These are phyloP conservation scores for Claviceps pazoutovae DNA, from an alignment of 2,329 filamentous ascomycete species.

Conservation along the genomic window DNA sequence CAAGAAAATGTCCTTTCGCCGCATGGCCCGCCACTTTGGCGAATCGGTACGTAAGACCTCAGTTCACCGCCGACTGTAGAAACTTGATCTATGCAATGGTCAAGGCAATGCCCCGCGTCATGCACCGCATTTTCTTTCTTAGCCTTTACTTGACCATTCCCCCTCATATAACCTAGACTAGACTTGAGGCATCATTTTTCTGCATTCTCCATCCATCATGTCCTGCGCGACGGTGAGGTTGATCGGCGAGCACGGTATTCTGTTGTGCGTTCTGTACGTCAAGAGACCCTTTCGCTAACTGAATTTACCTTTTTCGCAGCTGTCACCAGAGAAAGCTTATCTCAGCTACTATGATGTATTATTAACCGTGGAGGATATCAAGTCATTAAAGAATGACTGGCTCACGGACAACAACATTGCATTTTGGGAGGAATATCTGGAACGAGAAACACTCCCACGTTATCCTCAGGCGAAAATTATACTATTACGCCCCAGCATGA, in stretches of 20 bases:
- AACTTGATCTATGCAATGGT: not conserved
- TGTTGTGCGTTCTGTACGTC: not conserved
- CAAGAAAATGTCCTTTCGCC: slow-evolving; percentile 22
- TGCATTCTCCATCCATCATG: too few species aligned
- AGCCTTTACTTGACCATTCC: too few species aligned
- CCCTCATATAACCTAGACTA: too few species aligned
- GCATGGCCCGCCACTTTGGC: slow-evolving; percentile 33
- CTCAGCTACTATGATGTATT: slow-evolving; percentile 29
- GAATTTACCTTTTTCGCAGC: slow-evolving; percentile 27
- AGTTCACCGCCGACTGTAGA: too few species aligned
- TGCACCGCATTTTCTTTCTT: not conserved
- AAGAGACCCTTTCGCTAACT: not conserved
- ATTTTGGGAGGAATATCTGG: slow-evolving; percentile 96
- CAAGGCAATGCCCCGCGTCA: not conserved
- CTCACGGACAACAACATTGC: slow-evolving; percentile 94
- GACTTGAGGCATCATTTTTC: too few species aligned
- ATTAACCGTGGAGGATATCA: slow-evolving; percentile 75
- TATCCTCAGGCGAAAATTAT: slow-evolving; percentile 78
- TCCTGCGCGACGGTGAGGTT: not conserved
- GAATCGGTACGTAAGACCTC: slow-evolving; percentile 25
- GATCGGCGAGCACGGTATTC: too few species aligned
- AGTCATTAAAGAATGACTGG: slow-evolving; percentile 84
- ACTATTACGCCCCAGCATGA: slow-evolving; percentile 84
- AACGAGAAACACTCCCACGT: slow-evolving; percentile 69
- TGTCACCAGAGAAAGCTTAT: slow-evolving; percentile 24